Evolutionary conservation across 352 stramenopile genomes (phyloP).

Genomic region (Paralagenidium karlingii): DNA sequence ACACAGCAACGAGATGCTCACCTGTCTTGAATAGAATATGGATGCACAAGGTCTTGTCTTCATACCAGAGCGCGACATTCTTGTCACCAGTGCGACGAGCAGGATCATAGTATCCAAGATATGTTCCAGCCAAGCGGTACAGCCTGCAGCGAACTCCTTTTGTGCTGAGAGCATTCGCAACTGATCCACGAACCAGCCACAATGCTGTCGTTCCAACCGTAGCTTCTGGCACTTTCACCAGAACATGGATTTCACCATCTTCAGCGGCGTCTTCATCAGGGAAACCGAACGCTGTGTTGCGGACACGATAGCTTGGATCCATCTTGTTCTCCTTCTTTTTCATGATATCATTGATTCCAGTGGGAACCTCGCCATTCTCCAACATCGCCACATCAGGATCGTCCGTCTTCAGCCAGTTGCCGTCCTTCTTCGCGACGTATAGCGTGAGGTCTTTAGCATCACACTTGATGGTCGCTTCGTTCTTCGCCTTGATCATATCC

Average conservation of each 20-base stretch:
- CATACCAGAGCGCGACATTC: slow-evolving; percentile 5
- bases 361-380: slow-evolving; percentile 5
- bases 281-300: slow-evolving; percentile 5
- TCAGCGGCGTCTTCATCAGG: slow-evolving; percentile 2
- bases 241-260: slow-evolving; percentile 8
- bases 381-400: slow-evolving; percentile 8
- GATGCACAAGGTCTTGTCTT: slow-evolving; percentile 4
- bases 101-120: slow-evolving; percentile 10
- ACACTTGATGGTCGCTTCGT: neutral
- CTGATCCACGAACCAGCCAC: slow-evolving; percentile 8
- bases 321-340: slow-evolving; percentile 7
- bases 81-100: slow-evolving; percentile 4
- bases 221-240: slow-evolving; percentile 2
- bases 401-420: slow-evolving; percentile 5
- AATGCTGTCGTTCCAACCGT: slow-evolving; percentile 3
- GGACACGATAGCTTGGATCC: slow-evolving; percentile 4
- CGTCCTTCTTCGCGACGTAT: neutral
- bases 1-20: slow-evolving; percentile 1
- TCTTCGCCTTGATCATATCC: slow-evolving; percentile 3
- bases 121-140: slow-evolving; percentile 4
- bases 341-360: slow-evolving; percentile 7
- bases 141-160: slow-evolving; percentile 3
- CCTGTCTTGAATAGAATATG: slow-evolving; percentile 7
- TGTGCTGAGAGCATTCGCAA: slow-evolving; percentile 5
- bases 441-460: slow-evolving; percentile 4